Evolutionary conservation across 371 early-diverging fungal species (phyloP).

Genomic region (Haplosporangium sp.): DNA sequence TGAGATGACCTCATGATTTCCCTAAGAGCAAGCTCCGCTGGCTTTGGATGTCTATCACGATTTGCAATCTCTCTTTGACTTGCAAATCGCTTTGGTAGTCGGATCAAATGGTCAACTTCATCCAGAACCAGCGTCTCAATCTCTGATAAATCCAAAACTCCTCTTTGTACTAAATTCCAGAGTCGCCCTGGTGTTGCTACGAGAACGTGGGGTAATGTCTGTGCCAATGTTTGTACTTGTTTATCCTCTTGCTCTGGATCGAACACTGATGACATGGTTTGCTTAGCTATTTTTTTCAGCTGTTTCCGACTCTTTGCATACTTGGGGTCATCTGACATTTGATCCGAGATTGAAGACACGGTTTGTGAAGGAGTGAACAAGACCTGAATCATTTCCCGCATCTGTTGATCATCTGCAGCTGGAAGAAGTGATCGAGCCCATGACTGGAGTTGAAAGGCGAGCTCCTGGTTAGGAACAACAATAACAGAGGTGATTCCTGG

Average conservation of each 20-base stretch:
- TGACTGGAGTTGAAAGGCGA: constrained; percentile 81
- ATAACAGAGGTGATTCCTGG: constrained; percentile 68
- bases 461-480: constrained; percentile 88
- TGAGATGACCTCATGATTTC: constrained; percentile 56
- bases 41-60: constrained; percentile 72
- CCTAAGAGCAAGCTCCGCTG: constrained; percentile 69
- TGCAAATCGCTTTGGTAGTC: constrained; percentile 71
- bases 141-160: constrained; percentile 58
- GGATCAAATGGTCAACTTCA: constrained; percentile 82
- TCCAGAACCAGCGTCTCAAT: constrained; percentile 77
- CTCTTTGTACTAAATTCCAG: constrained; percentile 58
- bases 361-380: constrained; percentile 21
- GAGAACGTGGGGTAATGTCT: constrained; percentile 62
- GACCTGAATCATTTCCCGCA: constrained; percentile 49
- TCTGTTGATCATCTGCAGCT: constrained; percentile 10
- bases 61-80: constrained; percentile 61
- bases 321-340: too few species aligned
- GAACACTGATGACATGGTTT: neutral
- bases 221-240: constrained; percentile 25
- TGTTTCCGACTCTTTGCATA: neutral
- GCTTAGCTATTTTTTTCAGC: neutral
- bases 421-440: constrained; percentile 62
- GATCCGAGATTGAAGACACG: neutral
- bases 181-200: constrained; percentile 79
- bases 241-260: constrained; percentile 6